Base-by-base conservation (phyloP, 2,329 filamentous ascomycete species). In the Diaporthe ilicicola region DNA sequence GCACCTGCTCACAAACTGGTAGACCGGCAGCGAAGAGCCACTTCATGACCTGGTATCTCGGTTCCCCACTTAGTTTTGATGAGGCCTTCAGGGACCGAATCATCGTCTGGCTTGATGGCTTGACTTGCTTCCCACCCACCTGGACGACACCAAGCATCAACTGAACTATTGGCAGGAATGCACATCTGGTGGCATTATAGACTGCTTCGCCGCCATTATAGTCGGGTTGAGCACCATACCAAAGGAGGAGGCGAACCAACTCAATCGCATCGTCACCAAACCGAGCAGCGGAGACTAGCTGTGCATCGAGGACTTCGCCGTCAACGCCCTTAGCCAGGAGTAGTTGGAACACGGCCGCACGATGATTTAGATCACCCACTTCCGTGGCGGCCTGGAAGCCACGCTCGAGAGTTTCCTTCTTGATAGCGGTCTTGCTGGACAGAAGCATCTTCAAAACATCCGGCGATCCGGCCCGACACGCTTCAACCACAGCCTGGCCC, bases 311-410 rank as follows among this genome's bases (percentile, higher is more conserved):
- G 0, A 84, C 81, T 13, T 88, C 86, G 1, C 87, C 86, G 0
- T 77, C 77, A 1, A 89, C 84, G 0, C 87, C 87, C 42, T 82
- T 82, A 13, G 84, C 79, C 0, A 91, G 77, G 1, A 91, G 80
- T 2, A 87, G 76, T 65, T 84, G 81, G 54, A 90, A 88, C 2
- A 90, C 80, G 27, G 82, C 81, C 0, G 84, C 84, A 2, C 87
- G 81, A 48, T 82, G 84, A 66, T 81, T 81, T 5, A 90, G 77
- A 70, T 89, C 85, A 1, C 83, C 78, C 1, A 89, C 81, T 66
- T 87, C 84, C 0, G 85, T 88, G 0, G 88, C 87, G 2, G 87
- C 87, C 72, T 89, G 85, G 54, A 90, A 90, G 0, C 85, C 87
- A 48, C 83, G 82, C 37, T 84, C 81, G 4, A 90, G 76, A 0